These are phyloP conservation scores for Kwoniella newhampshirensis DNA, from an alignment of 768 basidiomycete species.

Conservation along the genomic window DNA sequence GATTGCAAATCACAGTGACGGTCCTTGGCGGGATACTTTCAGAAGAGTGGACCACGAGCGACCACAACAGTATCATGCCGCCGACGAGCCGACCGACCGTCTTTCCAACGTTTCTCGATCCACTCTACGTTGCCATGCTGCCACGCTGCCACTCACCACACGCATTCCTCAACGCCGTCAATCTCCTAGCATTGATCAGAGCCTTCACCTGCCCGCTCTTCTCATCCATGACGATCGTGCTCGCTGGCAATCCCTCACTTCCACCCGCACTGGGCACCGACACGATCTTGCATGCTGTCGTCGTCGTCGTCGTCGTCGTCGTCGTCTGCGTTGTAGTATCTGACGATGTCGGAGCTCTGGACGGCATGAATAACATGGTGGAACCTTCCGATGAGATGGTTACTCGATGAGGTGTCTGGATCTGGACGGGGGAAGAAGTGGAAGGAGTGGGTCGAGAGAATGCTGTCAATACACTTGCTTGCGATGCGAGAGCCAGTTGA, in stretches of 20 bases:
- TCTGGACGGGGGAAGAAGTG: conserved; percentile 16
- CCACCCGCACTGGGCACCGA: conserved; percentile 62
- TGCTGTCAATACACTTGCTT: conserved; percentile 64
- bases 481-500: conserved; percentile 57
- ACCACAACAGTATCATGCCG: no score
- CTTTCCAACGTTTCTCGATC: no score
- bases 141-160: conserved; percentile 60
- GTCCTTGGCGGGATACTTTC: no score
- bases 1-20: no score
- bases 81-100: no score
- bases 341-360: conserved; percentile 56
- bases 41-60: no score
- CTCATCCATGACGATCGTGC: conserved; percentile 75
- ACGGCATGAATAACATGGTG: conserved; percentile 79
- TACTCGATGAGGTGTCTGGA: conserved; percentile 64
- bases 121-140: no score
- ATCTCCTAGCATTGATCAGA: conserved; percentile 69
- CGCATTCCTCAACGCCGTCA: conserved; percentile 80
- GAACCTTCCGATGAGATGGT: conserved; percentile 61
- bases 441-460: conserved; percentile 43
- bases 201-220: conserved; percentile 67
- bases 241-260: conserved; percentile 67
- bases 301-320: conserved; percentile 27
- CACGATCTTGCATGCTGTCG: conserved; percentile 72
- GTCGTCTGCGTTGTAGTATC: conserved; percentile 45